A percentile compares a stretch with the other conserved stretches of the same genome.
These are phyloP conservation scores for Camellia oleifera DNA, from an alignment of 179 eudicot genomes.

Conservation along the genomic window DNA sequence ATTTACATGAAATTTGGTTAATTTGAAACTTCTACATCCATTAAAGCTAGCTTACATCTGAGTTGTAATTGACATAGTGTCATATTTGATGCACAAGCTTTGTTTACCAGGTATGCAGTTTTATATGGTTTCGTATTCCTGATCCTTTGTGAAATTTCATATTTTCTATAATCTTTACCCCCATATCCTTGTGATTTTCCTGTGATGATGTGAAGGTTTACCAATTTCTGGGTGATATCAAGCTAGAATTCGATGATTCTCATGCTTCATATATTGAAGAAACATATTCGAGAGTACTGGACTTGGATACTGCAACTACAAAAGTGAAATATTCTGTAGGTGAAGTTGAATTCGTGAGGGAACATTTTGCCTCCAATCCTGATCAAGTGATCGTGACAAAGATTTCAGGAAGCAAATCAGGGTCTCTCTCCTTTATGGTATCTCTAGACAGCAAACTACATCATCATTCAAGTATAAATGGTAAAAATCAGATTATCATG, in stretches of 20 bases:
- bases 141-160: background rate
- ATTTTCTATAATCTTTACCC: background rate
- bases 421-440: constrained; percentile 61
- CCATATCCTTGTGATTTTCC: constrained; percentile 21
- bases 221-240: constrained; percentile 81
- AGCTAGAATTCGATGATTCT: constrained; percentile 59
- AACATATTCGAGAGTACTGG: constrained; percentile 61
- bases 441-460: constrained; percentile 65
- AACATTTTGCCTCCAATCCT: constrained; percentile 73
- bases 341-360: constrained; percentile 52
- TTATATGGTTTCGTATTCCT: background rate
- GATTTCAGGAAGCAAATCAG: constrained; percentile 57
- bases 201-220: background rate
- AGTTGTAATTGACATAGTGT: background rate
- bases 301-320: constrained; percentile 70
- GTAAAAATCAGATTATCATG: constrained; percentile 59
- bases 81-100: background rate
- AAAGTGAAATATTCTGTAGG: constrained; percentile 58
- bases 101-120: background rate
- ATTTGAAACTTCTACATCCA: background rate
- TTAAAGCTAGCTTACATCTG: background rate
- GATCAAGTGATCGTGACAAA: constrained; percentile 75
- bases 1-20: background rate
- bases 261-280: constrained; percentile 38
- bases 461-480: constrained; percentile 47